Evolutionary conservation across 768 basidiomycete genomes (phyloP), one percentile per base, ranked within the genome.

Genomic region (Gloeostereum incarnatum): DNA sequence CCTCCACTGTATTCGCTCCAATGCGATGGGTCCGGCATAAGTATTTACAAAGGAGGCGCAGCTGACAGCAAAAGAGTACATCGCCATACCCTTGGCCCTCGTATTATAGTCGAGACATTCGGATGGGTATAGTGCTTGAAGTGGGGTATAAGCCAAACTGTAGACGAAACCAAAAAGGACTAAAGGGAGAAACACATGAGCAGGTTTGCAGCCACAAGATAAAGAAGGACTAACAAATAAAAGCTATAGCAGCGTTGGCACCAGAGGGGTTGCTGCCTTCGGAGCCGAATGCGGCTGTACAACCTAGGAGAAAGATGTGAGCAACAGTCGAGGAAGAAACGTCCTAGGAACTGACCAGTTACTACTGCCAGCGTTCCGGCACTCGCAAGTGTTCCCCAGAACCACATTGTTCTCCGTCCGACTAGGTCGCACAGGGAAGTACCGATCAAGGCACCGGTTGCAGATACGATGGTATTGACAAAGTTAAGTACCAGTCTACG

Each of bases 1-100:
- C 42, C 55, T 60, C 55, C 62, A 58, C 29, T 52, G 44, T 40
- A 68, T 66, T 38, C 60, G 60, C 14, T 51, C 35, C 9, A 69
- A 54, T 1, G 62, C 66, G 46, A 68, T 61, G 1, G 67, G 66
- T 3, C 62, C 62, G 4, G 73, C 73, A 38, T 71, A 78, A 8
- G 64, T 65, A 47, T 74, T n/a, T n/a, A n/a, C n/a, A n/a, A n/a
- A n/a, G n/a, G n/a, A n/a, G n/a, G n/a, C n/a, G n/a, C n/a, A n/a
- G n/a, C n/a, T n/a, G n/a, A n/a, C n/a, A n/a, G n/a, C n/a, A n/a
- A n/a, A n/a, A n/a, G n/a, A n/a, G n/a, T n/a, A n/a, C 57, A 71
- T 49, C 3, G 73, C 73, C 63, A 80, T 73, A 41, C 76, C 76
- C 51, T 78, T 78, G 4, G 75, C 75, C 31, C 75, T 63, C 21